Evolutionary conservation across 176 grass and related monocot species (phyloP).

Genomic region (Carex scoparia): DNA sequence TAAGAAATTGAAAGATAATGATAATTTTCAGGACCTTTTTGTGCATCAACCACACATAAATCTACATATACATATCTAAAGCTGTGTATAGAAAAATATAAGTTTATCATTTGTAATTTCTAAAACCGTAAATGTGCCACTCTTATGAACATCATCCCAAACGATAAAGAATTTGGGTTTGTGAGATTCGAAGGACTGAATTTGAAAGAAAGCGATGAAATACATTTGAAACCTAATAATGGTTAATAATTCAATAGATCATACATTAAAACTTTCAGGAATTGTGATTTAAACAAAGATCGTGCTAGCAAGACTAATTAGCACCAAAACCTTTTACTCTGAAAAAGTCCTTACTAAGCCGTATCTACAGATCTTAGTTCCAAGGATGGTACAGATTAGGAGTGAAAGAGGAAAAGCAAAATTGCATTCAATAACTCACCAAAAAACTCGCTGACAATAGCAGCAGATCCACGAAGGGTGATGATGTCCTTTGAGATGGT

Average conservation of each 20-base stretch:
- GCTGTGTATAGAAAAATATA: neutral
- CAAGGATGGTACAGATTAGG: neutral
- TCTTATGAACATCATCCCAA: constrained; percentile 4
- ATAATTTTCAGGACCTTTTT: neutral
- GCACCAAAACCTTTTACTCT: neutral
- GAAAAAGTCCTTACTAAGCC: neutral
- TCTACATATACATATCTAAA: neutral
- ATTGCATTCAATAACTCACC: constrained; percentile 27
- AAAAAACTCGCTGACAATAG: constrained; percentile 99
- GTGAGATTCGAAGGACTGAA: neutral
- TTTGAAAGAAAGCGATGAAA: neutral
- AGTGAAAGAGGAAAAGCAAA: neutral
- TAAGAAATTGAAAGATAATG: neutral
- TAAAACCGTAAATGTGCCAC: neutral
- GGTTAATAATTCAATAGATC: neutral
- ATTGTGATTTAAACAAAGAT: neutral
- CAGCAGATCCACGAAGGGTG: constrained; percentile 83
- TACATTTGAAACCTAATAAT: neutral
- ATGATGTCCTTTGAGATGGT: constrained; percentile 96
- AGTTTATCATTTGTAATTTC: neutral
- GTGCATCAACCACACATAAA: neutral
- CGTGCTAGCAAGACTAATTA: neutral
- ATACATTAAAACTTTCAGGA: neutral
- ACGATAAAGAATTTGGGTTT: neutral
- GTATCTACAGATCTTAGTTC: neutral